A percentile compares a stretch with the other conserved stretches of the same genome.
These are phyloP conservation scores for Epichloe bromicola DNA, from an alignment of 2,329 filamentous ascomycete genomes.

Conservation along the genomic window DNA sequence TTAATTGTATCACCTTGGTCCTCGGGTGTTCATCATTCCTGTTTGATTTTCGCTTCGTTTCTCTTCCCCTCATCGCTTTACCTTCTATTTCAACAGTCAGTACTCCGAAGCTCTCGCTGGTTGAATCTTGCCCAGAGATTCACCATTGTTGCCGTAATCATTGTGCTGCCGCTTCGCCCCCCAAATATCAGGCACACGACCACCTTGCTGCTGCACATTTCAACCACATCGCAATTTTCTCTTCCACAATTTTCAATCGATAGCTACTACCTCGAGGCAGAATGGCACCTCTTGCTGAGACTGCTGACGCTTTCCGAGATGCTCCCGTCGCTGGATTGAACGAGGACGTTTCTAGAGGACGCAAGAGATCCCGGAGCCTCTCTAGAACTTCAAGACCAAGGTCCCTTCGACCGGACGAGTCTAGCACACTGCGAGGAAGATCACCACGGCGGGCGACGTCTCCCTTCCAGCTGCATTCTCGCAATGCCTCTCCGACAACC, in stretches of 20 bases:
- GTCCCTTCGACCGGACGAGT: slow-evolving; percentile 24
- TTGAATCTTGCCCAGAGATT: too few relatives aligned
- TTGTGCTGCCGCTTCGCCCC: not conserved
- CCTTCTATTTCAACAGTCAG: not conserved
- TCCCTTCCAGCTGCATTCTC: slow-evolving; percentile 19
- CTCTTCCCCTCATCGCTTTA: not conserved
- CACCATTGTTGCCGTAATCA: not conserved
- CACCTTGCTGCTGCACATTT: not conserved
- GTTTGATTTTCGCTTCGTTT: not conserved
- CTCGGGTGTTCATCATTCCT: not conserved
- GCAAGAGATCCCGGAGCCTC: slow-evolving; percentile 27
- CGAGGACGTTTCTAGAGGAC: slow-evolving; percentile 21
- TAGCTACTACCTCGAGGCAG: not conserved
- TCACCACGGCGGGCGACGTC: slow-evolving; percentile 27
- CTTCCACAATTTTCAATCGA: too few relatives aligned
- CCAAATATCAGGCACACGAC: not conserved
- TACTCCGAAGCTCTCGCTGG: not conserved
- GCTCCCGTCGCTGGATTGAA: slow-evolving; percentile 8
- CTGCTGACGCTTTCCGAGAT: slow-evolving; percentile 13
- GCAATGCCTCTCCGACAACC: slow-evolving; percentile 19
- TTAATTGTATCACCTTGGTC: not conserved
- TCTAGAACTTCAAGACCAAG: slow-evolving; percentile 18
- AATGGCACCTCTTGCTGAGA: slow-evolving; percentile 14
- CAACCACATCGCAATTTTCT: not conserved
- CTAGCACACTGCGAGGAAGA: slow-evolving; percentile 29